Percentiles rank a stretch among this genome's conserved stretches.
These are phyloP conservation scores for Suhomyces vadensis DNA, from an alignment of 805 yeast genomes.

Conservation along the genomic window DNA sequence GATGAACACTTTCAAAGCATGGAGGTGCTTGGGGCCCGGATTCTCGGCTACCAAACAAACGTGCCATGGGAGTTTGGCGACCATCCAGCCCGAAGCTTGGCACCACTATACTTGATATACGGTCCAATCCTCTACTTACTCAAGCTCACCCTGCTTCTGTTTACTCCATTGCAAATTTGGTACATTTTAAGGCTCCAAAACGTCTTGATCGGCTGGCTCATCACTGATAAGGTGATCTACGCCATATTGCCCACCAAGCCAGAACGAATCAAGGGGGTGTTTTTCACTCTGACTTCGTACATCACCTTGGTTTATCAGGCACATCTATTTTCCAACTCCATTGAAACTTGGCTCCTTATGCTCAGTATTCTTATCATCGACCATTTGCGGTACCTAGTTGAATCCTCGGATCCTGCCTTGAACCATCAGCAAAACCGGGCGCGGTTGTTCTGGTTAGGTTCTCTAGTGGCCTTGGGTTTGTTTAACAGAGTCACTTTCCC, in stretches of 20 bases:
- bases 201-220: conserved; percentile 39
- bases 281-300: conserved; percentile 58
- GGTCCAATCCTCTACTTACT: conserved; percentile 57
- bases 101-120: conserved; percentile 65
- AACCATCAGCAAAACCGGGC: not conserved
- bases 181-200: conserved; percentile 53
- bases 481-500: conserved; percentile 87
- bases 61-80: conserved; percentile 83
- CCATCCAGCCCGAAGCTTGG: conserved; percentile 68
- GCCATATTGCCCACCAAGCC: conserved; percentile 49
- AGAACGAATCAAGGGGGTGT: conserved; percentile 49
- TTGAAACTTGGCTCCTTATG: conserved; percentile 65
- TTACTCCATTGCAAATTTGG: conserved; percentile 53
- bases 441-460: conserved; percentile 41
- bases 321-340: conserved; percentile 85
- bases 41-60: conserved; percentile 46
- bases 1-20: conserved; percentile 96
- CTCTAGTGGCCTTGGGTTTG: conserved; percentile 60
- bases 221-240: conserved; percentile 45
- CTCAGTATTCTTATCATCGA: conserved; percentile 52
- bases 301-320: conserved; percentile 78
- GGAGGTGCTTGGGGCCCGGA: conserved; percentile 58
- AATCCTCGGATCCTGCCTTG: not conserved
- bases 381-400: conserved; percentile 30
- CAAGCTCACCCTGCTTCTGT: conserved; percentile 31